Percentiles rank a stretch among this genome's conserved stretches.
Conservation (phyloP, 305 asterid species). For the Fraxinus floribunda region DNA sequence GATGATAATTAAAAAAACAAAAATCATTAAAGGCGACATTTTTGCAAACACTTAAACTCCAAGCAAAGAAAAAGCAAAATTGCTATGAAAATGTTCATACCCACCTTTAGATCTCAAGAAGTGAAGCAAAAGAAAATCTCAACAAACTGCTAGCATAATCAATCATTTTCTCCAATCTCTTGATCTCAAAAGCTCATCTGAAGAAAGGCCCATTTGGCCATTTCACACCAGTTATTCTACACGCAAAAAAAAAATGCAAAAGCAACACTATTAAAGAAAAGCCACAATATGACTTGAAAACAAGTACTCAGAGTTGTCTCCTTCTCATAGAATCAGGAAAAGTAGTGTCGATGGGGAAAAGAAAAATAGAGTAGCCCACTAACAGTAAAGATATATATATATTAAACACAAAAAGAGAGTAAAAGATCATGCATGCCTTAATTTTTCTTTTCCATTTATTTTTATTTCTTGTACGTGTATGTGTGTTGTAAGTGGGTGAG, state of each 20-base stretch:
- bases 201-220: conserved; percentile 26
- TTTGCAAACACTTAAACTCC: conserved; percentile 43
- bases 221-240: conserved; percentile 31
- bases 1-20: conserved; percentile 12
- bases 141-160: conserved; percentile 37
- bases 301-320: conserved; percentile 13
- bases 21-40: conserved; percentile 27
- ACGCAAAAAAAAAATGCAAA: conserved; percentile 9
- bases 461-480: not conserved
- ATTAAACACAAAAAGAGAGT: conserved; percentile 29
- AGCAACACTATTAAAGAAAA: conserved; percentile 20
- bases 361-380: conserved; percentile 26
- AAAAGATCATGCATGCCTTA: conserved; percentile 41
- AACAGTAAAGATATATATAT: conserved; percentile 35
- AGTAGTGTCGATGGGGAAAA: conserved; percentile 18
- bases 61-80: conserved; percentile 40
- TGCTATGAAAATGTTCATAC: conserved; percentile 40
- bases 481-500: not conserved
- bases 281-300: conserved; percentile 16
- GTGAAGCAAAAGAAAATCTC: conserved; percentile 50
- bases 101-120: conserved; percentile 77
- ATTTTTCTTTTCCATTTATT: not conserved
- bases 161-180: conserved; percentile 59
- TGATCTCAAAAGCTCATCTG: conserved; percentile 52
- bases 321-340: conserved; percentile 37